Conservation (phyloP, 176 grass and related monocot genomes). For the Musa itinerans region DNA sequence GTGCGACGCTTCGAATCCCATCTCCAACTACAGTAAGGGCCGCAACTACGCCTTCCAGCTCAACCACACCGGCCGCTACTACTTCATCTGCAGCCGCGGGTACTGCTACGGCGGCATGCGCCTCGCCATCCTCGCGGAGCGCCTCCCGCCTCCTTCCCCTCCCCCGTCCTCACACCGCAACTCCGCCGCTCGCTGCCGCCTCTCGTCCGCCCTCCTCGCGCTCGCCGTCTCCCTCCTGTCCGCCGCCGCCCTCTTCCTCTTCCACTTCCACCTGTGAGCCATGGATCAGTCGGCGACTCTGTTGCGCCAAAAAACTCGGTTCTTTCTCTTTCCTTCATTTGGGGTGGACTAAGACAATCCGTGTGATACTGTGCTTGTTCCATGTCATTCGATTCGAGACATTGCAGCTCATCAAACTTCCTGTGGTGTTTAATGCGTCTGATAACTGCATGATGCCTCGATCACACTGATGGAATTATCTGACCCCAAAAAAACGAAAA, state of each 20-base stretch:
- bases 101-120: conserved; percentile 70
- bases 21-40: conserved; percentile 44
- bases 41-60: conserved; percentile 42
- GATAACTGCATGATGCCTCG: too few species aligned
- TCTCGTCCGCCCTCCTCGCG: neutral
- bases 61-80: conserved; percentile 38
- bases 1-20: conserved; percentile 36
- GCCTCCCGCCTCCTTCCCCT: conserved; percentile 2
- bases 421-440: too few species aligned
- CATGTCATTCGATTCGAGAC: too few species aligned
- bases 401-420: too few species aligned
- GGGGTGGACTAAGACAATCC: too few species aligned
- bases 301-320: too few species aligned
- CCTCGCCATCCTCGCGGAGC: conserved; percentile 38
- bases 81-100: conserved; percentile 82
- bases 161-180: neutral
- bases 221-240: neutral
- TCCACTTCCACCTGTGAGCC: neutral
- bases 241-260: neutral
- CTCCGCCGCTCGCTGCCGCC: neutral
- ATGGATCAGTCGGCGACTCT: neutral
- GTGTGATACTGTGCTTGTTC: too few species aligned
- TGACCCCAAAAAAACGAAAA: too few species aligned
- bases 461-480: too few species aligned
- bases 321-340: too few species aligned